A percentile compares a stretch with the other conserved stretches of the same genome.
Evolutionary conservation across 352 stramenopile genomes (phyloP).

Genomic region (Phytophthora aleatoria): DNA sequence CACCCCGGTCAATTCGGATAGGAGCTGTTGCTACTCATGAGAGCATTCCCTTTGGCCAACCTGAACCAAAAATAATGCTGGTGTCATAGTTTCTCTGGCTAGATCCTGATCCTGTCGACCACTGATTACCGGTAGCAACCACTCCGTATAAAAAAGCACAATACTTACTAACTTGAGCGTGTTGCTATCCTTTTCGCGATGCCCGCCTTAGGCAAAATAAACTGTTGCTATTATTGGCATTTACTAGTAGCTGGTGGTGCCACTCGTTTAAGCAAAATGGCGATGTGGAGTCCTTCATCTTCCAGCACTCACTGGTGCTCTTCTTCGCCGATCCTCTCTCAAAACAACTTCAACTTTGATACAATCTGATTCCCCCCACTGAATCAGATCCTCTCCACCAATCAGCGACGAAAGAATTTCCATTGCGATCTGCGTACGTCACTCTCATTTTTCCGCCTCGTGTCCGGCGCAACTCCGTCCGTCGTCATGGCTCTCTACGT

Average conservation of each 20-base stretch:
- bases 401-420: not conserved
- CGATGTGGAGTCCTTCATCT: too few species aligned
- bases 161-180: too few species aligned
- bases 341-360: not conserved
- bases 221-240: too few species aligned
- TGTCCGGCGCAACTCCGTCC: not conserved
- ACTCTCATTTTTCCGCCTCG: constrained; percentile 2
- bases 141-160: too few species aligned
- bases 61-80: not conserved
- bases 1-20: too few species aligned
- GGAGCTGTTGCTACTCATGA: too few species aligned
- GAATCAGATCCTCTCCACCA: not conserved
- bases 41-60: too few species aligned
- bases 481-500: constrained; percentile 71
- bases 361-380: not conserved
- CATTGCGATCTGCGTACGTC: not conserved
- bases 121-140: too few species aligned
- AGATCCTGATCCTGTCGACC: not conserved
- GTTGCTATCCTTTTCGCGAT: too few species aligned
- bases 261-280: too few species aligned
- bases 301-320: not conserved
- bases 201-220: too few species aligned
- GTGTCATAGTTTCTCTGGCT: not conserved
- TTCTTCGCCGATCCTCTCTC: not conserved
- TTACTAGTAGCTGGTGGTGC: too few species aligned